Conservation (phyloP, 1,284 basidiomycete genomes). For the Irpex sp. region DNA sequence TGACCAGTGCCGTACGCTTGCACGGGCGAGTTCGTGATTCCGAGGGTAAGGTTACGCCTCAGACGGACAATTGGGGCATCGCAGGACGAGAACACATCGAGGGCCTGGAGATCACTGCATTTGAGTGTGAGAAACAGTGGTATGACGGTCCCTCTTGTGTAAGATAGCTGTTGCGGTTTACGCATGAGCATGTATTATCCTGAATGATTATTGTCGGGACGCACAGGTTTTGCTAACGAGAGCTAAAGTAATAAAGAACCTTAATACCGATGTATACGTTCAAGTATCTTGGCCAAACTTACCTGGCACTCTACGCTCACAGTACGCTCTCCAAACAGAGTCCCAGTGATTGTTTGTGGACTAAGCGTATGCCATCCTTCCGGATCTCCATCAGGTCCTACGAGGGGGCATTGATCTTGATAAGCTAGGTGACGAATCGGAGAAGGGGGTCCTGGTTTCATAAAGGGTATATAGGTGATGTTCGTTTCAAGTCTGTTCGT, state of each 20-base stretch:
- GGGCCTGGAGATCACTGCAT: conserved; percentile 20
- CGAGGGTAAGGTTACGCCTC: conserved; percentile 17
- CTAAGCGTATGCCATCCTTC: conserved; percentile 30
- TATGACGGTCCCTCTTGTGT: conserved; percentile 22
- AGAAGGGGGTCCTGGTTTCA: conserved; percentile 38
- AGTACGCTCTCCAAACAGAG: conserved; percentile 28
- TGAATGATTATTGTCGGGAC: neutral
- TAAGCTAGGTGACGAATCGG: conserved; percentile 41
- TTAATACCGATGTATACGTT: neutral
- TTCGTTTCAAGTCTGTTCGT: conserved; percentile 15
- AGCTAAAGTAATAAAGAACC: conserved; percentile 11
- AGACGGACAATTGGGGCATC: conserved; percentile 18
- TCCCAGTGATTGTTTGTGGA: conserved; percentile 35
- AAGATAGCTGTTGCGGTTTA: conserved; percentile 15
- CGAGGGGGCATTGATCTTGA: conserved; percentile 33
- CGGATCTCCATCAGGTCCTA: conserved; percentile 42
- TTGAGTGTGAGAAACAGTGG: conserved; percentile 18
- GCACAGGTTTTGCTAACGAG: conserved; percentile 21
- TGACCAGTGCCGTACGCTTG: conserved; percentile 4
- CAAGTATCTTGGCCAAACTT: neutral
- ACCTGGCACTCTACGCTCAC: conserved; percentile 25
- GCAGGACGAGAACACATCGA: conserved; percentile 19
- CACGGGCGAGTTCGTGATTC: conserved; percentile 1
- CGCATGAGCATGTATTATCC: neutral
- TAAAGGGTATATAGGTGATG: conserved; percentile 37